A percentile compares a stretch with the other conserved stretches of the same genome.
These are phyloP conservation scores for Cyclocybe aegerita DNA, from an alignment of 768 basidiomycete genomes.

Conservation along the genomic window DNA sequence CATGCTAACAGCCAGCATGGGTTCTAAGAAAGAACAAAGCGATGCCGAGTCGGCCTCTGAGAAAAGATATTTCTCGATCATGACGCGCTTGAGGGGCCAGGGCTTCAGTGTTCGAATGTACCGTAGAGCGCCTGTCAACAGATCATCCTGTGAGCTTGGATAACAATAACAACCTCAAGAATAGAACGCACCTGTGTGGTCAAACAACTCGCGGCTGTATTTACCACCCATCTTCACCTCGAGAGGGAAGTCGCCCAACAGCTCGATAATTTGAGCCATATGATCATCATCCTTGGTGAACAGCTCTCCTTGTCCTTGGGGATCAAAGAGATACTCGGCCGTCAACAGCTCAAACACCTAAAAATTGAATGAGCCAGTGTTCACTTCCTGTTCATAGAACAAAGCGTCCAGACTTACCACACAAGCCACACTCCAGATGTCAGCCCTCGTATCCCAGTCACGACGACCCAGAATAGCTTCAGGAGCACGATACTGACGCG, in stretches of 20 bases:
- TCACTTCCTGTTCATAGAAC: not conserved
- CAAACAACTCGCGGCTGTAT: constrained; percentile 85
- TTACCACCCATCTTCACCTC: constrained; percentile 81
- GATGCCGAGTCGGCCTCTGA: constrained; percentile 52
- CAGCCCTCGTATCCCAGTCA: constrained; percentile 84
- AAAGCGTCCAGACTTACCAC: constrained; percentile 47
- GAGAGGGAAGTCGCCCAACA: constrained; percentile 76
- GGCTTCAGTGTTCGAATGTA: constrained; percentile 75
- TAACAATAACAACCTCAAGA: constrained; percentile 5
- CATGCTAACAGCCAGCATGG: constrained; percentile 76
- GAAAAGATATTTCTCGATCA: constrained; percentile 88
- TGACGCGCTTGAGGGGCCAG: constrained; percentile 81
- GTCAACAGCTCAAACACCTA: constrained; percentile 88
- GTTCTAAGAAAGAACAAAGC: constrained; percentile 67
- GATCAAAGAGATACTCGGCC: constrained; percentile 91
- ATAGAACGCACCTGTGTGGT: constrained; percentile 52
- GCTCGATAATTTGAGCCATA: constrained; percentile 92
- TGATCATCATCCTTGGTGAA: constrained; percentile 96
- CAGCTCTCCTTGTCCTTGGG: constrained; percentile 74
- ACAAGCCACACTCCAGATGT: constrained; percentile 92
- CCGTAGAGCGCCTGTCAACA: constrained; percentile 55
- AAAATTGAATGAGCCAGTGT: constrained; percentile 1
- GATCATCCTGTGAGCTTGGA: constrained; percentile 1
- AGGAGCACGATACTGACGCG: constrained; percentile 93
- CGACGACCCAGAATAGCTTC: constrained; percentile 88